These are phyloP conservation scores for Ampelocalamus luodianensis DNA, from an alignment of 176 grass and related monocot genomes.

Conservation along the genomic window DNA sequence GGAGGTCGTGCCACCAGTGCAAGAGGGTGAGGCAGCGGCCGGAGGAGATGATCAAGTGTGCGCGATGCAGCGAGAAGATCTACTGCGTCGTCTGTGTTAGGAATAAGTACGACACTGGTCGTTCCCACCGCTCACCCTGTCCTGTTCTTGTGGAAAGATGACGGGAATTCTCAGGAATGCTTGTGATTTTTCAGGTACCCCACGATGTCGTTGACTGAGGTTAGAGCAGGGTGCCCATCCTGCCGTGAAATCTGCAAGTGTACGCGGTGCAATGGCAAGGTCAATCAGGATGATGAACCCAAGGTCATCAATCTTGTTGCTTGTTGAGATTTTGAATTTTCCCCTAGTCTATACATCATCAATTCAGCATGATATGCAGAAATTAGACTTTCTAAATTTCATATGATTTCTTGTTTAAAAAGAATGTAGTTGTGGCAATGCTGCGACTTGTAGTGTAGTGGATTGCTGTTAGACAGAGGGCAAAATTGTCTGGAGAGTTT, in stretches of 20 bases:
- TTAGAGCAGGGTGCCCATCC: conserved; percentile 39
- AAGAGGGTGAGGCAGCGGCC: neutral
- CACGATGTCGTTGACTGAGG: conserved; percentile 5
- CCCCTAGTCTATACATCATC: neutral
- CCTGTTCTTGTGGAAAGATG: neutral
- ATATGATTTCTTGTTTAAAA: neutral
- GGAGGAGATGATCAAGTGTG: conserved; percentile 37
- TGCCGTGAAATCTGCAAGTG: conserved; percentile 47
- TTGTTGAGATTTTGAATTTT: neutral
- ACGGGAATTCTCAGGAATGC: neutral
- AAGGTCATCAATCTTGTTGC: conserved; percentile 37
- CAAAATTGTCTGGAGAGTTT: neutral
- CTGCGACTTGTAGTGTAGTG: neutral
- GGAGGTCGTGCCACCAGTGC: conserved; percentile 50
- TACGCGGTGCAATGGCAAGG: conserved; percentile 9
- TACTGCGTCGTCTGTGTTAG: conserved; percentile 45
- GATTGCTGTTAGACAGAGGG: neutral
- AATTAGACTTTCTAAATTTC: neutral
- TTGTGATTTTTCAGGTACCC: conserved; percentile 51
- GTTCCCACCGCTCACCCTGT: neutral
- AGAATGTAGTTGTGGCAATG: neutral
- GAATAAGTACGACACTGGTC: conserved; percentile 13
- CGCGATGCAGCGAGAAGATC: conserved; percentile 22
- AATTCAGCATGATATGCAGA: neutral
- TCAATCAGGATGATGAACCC: neutral